Conservation (phyloP, 208 protist genomes). For the Zelonia costaricensis region DNA sequence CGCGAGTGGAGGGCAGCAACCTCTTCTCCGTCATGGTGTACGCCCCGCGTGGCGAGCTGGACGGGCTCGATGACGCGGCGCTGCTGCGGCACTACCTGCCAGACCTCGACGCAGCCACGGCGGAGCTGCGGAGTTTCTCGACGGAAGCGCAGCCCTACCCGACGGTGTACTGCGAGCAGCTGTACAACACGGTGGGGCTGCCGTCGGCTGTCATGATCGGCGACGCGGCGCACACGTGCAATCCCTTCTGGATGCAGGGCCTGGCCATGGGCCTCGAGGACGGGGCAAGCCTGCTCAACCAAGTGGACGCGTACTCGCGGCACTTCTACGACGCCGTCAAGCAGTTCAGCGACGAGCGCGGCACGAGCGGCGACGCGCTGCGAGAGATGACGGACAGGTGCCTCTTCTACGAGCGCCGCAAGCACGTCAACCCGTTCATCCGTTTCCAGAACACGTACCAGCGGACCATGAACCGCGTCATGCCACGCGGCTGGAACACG, state of each 20-base stretch:
- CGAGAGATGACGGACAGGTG: slow-evolving; percentile 84
- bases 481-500: slow-evolving; percentile 66
- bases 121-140: slow-evolving; percentile 39
- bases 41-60: slow-evolving; percentile 57
- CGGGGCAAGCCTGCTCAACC: slow-evolving; percentile 72
- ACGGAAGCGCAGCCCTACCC: slow-evolving; percentile 41
- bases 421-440: slow-evolving; percentile 79
- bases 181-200: slow-evolving; percentile 86
- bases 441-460: slow-evolving; percentile 85
- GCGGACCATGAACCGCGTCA: slow-evolving; percentile 58
- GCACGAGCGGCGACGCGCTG: slow-evolving; percentile 77
- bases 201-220: slow-evolving; percentile 83
- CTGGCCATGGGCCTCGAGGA: slow-evolving; percentile 87
- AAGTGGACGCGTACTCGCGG: slow-evolving; percentile 82
- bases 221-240: slow-evolving; percentile 78
- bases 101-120: slow-evolving; percentile 30
- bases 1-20: slow-evolving; percentile 49
- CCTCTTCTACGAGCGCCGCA: slow-evolving; percentile 81
- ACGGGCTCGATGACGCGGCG: slow-evolving; percentile 41
- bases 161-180: slow-evolving; percentile 86
- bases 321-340: slow-evolving; percentile 89
- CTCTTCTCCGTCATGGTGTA: slow-evolving; percentile 88
- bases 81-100: slow-evolving; percentile 41
- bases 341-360: slow-evolving; percentile 88
- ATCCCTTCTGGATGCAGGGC: slow-evolving; percentile 88